phyloP scores from a whole-genome alignment of 192 early-diverging fungal genomes.

The Mortierella claussenii region DNA sequence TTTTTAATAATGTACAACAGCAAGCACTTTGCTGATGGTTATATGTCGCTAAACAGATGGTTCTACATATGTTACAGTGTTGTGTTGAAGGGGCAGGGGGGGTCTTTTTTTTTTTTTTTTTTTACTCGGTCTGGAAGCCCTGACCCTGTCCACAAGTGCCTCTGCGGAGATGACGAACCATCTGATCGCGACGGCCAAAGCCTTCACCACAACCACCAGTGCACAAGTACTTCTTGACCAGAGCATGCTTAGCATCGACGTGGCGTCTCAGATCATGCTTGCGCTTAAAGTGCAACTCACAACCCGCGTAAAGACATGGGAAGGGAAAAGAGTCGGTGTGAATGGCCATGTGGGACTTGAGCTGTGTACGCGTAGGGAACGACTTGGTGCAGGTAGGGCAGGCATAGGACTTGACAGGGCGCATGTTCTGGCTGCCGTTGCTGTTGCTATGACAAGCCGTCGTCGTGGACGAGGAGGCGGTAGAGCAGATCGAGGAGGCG shows the following conservation, averaged over 20 bases:
- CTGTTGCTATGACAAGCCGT: background rate
- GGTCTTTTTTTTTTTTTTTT: background rate
- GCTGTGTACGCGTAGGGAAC: conserved; percentile 52
- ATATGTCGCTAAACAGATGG: background rate
- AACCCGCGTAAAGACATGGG: conserved; percentile 40
- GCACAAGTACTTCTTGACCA: conserved; percentile 54
- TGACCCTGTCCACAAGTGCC: conserved; percentile 41
- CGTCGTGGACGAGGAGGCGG: conserved; percentile 9
- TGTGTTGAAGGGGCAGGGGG: too few relatives aligned
- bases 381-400: conserved; percentile 50
- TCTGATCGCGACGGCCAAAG: conserved; percentile 52
- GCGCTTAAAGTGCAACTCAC: conserved; percentile 53
- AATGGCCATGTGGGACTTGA: conserved; percentile 56
- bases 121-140: conserved; percentile 51
- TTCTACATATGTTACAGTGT: background rate
- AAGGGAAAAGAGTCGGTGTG: conserved; percentile 52
- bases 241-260: conserved; percentile 50
- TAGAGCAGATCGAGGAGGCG: conserved; percentile 42
- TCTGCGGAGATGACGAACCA: conserved; percentile 41
- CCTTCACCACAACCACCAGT: conserved; percentile 49
- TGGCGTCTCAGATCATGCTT: conserved; percentile 57
- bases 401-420: conserved; percentile 42
- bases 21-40: conserved; percentile 42
- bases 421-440: background rate
- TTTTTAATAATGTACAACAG: conserved; percentile 24